Percentiles rank a stretch among this genome's conserved stretches.
Conservation (phyloP, 2,329 filamentous ascomycete genomes). For the Xylariaceae sp. region DNA sequence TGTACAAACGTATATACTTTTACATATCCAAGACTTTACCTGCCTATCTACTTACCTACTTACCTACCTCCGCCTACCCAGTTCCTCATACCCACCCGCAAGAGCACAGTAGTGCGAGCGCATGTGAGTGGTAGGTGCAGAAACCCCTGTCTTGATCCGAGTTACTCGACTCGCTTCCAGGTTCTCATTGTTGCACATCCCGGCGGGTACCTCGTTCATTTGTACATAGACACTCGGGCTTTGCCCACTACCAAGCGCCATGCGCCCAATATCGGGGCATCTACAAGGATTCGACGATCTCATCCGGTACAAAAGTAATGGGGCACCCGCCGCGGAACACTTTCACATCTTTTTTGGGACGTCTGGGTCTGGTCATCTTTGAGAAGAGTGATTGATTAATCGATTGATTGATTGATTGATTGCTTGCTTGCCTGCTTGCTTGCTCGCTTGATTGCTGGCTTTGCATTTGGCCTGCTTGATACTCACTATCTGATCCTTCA, state of each 20-base stretch:
- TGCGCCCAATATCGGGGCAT: constrained; percentile 35
- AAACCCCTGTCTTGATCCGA: constrained; percentile 22
- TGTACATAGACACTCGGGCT: too few species aligned
- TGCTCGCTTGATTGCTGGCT: constrained; percentile 3
- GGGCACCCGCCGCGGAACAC: constrained; percentile 31
- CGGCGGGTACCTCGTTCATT: constrained; percentile 12
- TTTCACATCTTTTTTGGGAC: constrained; percentile 18
- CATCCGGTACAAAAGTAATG: constrained; percentile 35
- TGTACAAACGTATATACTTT: too few species aligned
- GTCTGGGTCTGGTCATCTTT: constrained; percentile 7
- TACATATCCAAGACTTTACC: not conserved
- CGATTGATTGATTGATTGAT: not conserved
- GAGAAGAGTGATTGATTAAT: constrained; percentile 9
- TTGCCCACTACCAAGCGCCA: constrained; percentile 35
- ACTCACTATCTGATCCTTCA: constrained; percentile 6
- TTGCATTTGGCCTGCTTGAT: constrained; percentile 21
- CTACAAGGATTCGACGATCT: constrained; percentile 36
- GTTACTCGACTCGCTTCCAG: constrained; percentile 26
- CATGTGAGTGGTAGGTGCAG: constrained; percentile 7
- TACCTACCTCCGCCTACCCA: too few species aligned
- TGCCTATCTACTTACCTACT: too few species aligned
- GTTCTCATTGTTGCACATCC: constrained; percentile 19
- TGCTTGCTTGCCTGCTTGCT: constrained; percentile 8
- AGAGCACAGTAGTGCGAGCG: not conserved
- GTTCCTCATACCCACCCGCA: not conserved